Evolutionary conservation across 345 rosid genomes (phyloP).

Genomic region (Salix koriyanagi): DNA sequence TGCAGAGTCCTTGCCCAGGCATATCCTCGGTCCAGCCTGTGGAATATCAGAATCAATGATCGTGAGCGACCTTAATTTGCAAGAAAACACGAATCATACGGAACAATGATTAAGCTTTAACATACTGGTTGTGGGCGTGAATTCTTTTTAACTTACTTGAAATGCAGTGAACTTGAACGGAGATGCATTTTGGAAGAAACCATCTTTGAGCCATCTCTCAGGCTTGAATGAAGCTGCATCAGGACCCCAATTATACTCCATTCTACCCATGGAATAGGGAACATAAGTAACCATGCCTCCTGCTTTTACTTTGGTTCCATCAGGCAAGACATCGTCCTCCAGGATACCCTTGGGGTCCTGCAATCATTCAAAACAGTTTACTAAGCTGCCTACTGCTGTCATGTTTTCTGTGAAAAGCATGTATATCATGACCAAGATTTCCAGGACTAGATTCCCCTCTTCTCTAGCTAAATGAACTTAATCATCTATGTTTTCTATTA

Average conservation of each 20-base stretch:
- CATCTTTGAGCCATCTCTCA: conserved; percentile 93
- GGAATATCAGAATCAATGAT: conserved; percentile 1
- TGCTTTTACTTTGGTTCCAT: conserved; percentile 86
- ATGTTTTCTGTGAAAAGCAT: neutral
- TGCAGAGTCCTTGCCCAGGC: conserved; percentile 95
- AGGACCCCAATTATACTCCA: conserved; percentile 92
- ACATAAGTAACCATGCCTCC: conserved; percentile 98
- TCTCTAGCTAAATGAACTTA: neutral
- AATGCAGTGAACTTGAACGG: conserved; percentile 96
- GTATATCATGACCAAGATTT: neutral
- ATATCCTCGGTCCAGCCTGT: conserved; percentile 92
- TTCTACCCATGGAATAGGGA: conserved; percentile 96
- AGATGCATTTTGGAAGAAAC: conserved; percentile 73
- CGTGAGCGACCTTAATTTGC: neutral
- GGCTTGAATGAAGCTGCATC: conserved; percentile 81
- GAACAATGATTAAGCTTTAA: neutral
- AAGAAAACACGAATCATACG: too few relatives aligned
- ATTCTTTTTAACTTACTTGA: conserved; percentile 47
- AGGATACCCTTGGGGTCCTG: conserved; percentile 86
- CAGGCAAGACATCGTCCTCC: conserved; percentile 78
- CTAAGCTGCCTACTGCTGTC: neutral
- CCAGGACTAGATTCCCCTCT: neutral
- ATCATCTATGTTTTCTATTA: neutral
- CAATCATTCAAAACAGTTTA: conserved; percentile 1
- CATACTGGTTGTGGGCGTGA: neutral